Base-by-base conservation (phyloP, 148 eudicot genomes). In the Rhododendron ferrugineum region DNA sequence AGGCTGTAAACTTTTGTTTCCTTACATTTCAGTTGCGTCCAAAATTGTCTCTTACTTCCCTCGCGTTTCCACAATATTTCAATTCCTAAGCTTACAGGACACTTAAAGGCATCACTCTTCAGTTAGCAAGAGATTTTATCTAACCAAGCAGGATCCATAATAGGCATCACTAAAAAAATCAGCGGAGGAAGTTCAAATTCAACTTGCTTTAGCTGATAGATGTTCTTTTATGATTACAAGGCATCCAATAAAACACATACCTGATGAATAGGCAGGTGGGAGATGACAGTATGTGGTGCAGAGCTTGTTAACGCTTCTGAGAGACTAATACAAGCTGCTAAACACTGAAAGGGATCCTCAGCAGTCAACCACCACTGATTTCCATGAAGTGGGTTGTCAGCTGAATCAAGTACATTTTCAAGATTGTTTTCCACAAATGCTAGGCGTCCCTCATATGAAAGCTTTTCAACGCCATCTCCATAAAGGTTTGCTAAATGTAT, bases 271-370 rank as follows among this genome's bases (percentile, higher is more conserved):
- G 98, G 98, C 88, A 95, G 90, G 91, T 95, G 91, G 82, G 98
- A 95, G 78, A 92, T 88, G 78, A 90, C 89, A 75, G 89, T 88
- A 81, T 93, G 85, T 0, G 98, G 98, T 5, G 93, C 89, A 54
- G 95, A 88, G 88, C 98, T 93, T 74, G 84, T 89, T 60, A 93
- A 87, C 66, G 98, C 98, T 90, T 90, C 98, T 79, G 98, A 88
- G 42, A 95, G 86, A 92, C 92, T 91, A 81, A 92, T 93, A 87
- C 98, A 95, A 85, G 96, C 93, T 79, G 98, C 98, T 86, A 95
- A 89, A 87, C 96, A 95, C 86, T 95, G 98, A 84, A 95, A 94
- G 89, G 98, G 98, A 91, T 95, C 98, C 88, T 95, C 96, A 26
- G 98, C 98, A 58, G 90, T 91, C 76, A 94, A 88, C 98, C 98